phyloP scores from a whole-genome alignment of 1,284 basidiomycete genomes.

The Leccinum brunneo-olivaceum region DNA sequence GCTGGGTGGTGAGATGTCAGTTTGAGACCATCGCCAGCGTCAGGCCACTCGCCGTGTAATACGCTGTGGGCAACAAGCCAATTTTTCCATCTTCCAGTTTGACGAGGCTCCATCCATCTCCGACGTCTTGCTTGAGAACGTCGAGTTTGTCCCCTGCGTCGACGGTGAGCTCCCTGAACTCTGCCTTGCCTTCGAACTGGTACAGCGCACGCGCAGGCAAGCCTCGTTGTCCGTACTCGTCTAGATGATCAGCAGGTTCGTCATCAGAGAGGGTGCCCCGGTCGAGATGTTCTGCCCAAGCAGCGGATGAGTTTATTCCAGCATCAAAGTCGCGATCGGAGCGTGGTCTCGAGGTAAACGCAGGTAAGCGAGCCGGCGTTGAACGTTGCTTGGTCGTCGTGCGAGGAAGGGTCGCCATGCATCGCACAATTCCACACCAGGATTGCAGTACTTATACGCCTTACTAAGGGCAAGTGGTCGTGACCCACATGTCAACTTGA shows the following conservation, averaged over 20 bases:
- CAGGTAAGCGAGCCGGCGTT: constrained; percentile 2
- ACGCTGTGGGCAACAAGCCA: constrained; percentile 62
- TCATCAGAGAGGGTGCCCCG: constrained; percentile 36
- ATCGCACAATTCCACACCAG: constrained; percentile 9
- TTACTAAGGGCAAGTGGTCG: neutral
- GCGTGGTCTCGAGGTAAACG: constrained; percentile 13
- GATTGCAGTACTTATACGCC: neutral
- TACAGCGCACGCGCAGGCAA: constrained; percentile 61
- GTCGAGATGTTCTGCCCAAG: constrained; percentile 63
- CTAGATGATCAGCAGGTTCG: constrained; percentile 31
- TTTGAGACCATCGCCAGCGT: neutral
- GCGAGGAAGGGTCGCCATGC: constrained; percentile 31
- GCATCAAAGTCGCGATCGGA: constrained; percentile 56
- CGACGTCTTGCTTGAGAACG: constrained; percentile 57
- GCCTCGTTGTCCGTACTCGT: constrained; percentile 35
- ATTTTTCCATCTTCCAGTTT: constrained; percentile 48
- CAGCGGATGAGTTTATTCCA: constrained; percentile 67
- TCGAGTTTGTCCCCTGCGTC: constrained; percentile 60
- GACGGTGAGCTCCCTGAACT: constrained; percentile 63
- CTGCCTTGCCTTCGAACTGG: constrained; percentile 64
- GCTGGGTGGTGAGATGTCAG: constrained; percentile 34
- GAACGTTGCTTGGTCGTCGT: constrained; percentile 15
- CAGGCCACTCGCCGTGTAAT: constrained; percentile 55
- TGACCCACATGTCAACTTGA: constrained; percentile 7
- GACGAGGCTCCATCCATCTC: constrained; percentile 72